Conservation (phyloP, 225 moss, liverwort and hornwort species). For the Bryoerythrophyllum caledonicum region DNA sequence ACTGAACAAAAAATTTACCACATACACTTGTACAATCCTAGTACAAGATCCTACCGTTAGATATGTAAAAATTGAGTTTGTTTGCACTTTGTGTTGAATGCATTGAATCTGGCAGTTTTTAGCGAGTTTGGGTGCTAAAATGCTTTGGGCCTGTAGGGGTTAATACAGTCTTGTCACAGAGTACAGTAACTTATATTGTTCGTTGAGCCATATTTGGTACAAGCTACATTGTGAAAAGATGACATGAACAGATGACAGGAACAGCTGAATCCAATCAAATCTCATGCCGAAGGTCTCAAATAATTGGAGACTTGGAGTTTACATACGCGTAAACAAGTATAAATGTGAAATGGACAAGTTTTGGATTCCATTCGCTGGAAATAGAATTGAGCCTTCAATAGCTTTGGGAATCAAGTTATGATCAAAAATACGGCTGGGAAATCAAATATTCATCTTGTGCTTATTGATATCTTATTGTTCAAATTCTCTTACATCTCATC, state of each 20-base stretch:
- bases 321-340: too few species aligned
- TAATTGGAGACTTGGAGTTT: neutral
- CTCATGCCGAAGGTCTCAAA: conserved; percentile 13
- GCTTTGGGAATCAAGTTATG: neutral
- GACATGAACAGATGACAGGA: conserved; percentile 5
- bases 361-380: neutral
- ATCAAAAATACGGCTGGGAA: neutral
- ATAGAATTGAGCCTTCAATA: neutral
- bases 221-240: conserved; percentile 8
- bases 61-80: too few species aligned
- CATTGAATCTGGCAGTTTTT: too few species aligned
- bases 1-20: too few species aligned
- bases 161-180: neutral
- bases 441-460: neutral
- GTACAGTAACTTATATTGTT: conserved; percentile 5
- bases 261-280: conserved; percentile 34
- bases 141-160: too few species aligned
- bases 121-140: too few species aligned
- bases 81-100: too few species aligned
- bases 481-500: neutral
- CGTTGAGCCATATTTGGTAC: neutral
- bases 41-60: too few species aligned
- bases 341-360: neutral
- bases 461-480: neutral
- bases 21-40: too few species aligned